Percentiles rank a stretch among this genome's conserved stretches.
phyloP scores from a whole-genome alignment of 495 filamentous ascomycete genomes.

The Penicillium psychrofluorescens region DNA sequence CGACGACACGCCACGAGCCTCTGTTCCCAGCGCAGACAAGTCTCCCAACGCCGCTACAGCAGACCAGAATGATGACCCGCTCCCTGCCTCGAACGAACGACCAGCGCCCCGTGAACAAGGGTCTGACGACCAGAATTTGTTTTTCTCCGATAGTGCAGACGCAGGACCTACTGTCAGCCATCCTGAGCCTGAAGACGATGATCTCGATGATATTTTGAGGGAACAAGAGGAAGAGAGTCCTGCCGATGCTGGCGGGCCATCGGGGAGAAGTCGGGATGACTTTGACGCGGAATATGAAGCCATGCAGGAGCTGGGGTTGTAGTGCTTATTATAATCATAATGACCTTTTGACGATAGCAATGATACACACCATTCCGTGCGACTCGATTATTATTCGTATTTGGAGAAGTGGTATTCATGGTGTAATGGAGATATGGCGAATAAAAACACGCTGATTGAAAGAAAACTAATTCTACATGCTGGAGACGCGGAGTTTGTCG shows the following conservation, averaged over 20 bases:
- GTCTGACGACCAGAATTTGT: slow-evolving; percentile 13
- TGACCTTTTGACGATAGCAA: slow-evolving; percentile 1
- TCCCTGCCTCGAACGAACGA: not conserved
- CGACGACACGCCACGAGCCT: not conserved
- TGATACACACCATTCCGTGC: not conserved
- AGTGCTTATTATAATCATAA: not conserved
- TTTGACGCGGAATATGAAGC: slow-evolving; percentile 28
- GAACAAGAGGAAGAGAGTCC: slow-evolving; percentile 20
- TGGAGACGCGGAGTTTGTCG: no score
- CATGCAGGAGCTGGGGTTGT: slow-evolving; percentile 24
- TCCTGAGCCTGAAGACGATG: slow-evolving; percentile 26
- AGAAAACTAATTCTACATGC: no score
- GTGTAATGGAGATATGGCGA: no score
- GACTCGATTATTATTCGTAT: no score
- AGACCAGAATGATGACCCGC: not conserved
- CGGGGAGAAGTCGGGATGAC: slow-evolving; percentile 4
- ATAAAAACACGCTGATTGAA: no score
- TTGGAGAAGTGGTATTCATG: no score
- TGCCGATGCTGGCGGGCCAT: not conserved
- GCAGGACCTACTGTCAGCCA: slow-evolving; percentile 2
- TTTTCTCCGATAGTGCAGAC: slow-evolving; percentile 18
- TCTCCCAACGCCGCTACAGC: slow-evolving; percentile 1
- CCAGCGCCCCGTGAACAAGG: not conserved
- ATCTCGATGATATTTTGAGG: slow-evolving; percentile 30
- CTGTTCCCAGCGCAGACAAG: not conserved